phyloP scores from a whole-genome alignment of 148 eudicot species.

The Rhododendron ferrugineum region DNA sequence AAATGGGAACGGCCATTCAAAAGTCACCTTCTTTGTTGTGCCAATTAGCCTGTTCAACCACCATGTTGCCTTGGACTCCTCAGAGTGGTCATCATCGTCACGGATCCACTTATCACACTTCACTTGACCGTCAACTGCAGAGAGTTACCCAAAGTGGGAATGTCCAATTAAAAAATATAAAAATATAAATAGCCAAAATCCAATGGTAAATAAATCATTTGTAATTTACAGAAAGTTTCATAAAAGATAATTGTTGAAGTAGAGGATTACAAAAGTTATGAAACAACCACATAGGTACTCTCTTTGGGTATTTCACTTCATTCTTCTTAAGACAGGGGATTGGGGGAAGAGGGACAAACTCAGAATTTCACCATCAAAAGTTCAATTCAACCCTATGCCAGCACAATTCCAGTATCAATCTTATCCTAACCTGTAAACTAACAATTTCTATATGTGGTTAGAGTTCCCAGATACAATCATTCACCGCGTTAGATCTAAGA shows the following conservation, averaged over 20 bases:
- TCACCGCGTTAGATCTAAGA: neutral
- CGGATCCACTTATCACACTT: constrained; percentile 87
- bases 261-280: neutral
- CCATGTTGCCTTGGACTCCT: constrained; percentile 63
- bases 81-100: constrained; percentile 55
- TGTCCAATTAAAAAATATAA: neutral
- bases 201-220: neutral
- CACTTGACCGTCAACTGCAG: constrained; percentile 54
- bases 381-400: constrained; percentile 1
- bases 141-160: neutral
- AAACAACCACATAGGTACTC: neutral
- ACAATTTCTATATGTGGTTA: neutral
- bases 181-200: neutral
- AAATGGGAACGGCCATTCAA: constrained; percentile 89
- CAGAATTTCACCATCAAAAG: neutral
- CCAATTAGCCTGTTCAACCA: constrained; percentile 70
- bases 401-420: neutral
- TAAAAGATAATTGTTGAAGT: neutral
- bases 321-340: neutral
- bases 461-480: neutral
- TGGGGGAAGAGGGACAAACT: neutral
- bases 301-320: neutral
- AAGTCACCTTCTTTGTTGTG: constrained; percentile 59
- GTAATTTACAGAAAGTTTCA: neutral
- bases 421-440: neutral